phyloP scores from a whole-genome alignment of 495 filamentous ascomycete species.

The Tuber borchii region DNA sequence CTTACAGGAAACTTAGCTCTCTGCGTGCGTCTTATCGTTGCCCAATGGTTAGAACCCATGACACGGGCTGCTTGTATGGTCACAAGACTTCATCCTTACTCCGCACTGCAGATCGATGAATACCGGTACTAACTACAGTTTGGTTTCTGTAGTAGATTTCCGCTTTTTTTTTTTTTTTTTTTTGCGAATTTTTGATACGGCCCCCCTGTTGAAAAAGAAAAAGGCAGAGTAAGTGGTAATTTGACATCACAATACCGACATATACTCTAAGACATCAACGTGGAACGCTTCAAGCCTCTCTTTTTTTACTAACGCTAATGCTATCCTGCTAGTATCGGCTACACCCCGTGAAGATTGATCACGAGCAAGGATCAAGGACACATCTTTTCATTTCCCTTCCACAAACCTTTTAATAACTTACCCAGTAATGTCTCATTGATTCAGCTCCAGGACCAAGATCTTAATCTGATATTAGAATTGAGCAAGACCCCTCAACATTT shows the following conservation, averaged over 20 bases:
- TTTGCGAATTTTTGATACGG: background rate
- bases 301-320: background rate
- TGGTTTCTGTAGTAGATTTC: background rate
- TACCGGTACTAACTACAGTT: background rate
- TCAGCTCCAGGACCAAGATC: background rate
- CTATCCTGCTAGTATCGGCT: conserved; percentile 2
- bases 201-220: background rate
- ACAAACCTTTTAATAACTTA: background rate
- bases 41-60: background rate
- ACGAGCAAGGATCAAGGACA: background rate
- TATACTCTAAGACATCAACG: background rate
- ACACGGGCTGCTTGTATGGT: background rate
- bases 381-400: background rate
- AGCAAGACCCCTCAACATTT: background rate
- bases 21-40: background rate
- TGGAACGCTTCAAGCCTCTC: background rate
- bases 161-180: background rate
- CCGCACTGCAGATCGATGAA: background rate
- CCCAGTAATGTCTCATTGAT: background rate
- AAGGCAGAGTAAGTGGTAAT: background rate
- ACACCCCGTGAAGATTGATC: background rate
- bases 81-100: conserved; percentile 5
- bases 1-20: background rate
- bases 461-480: background rate
- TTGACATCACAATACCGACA: background rate